A percentile compares a stretch with the other conserved stretches of the same genome.
These are phyloP conservation scores for Astraeus odoratus DNA, from an alignment of 768 basidiomycete species.

Conservation along the genomic window DNA sequence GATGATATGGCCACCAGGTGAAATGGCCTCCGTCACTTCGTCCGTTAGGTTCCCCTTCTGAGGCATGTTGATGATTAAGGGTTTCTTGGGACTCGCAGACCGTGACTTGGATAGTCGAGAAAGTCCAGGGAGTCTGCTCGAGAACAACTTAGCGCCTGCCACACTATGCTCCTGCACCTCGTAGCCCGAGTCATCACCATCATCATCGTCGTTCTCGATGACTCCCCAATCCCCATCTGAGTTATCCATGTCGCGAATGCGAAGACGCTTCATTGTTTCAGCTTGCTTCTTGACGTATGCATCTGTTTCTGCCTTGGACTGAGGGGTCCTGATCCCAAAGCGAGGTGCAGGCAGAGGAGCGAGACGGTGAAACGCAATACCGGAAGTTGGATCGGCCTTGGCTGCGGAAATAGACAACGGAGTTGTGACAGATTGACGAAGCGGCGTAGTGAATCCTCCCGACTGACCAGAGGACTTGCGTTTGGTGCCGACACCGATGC, in stretches of 20 bases:
- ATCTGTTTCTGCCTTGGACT: conserved; percentile 32
- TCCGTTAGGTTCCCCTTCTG: conserved; percentile 40
- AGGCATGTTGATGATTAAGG: conserved; percentile 15
- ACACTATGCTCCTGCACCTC: conserved; percentile 32
- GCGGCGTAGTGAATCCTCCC: conserved; percentile 50
- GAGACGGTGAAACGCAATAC: conserved; percentile 28
- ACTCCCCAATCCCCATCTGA: conserved; percentile 39
- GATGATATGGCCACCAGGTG: conserved; percentile 68
- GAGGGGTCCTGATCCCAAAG: conserved; percentile 24
- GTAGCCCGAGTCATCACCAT: conserved; percentile 49
- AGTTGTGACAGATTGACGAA: conserved; percentile 39
- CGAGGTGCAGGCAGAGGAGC: conserved; percentile 28
- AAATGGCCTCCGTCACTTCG: conserved; percentile 63
- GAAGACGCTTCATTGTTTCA: conserved; percentile 56
- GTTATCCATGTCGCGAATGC: conserved; percentile 48
- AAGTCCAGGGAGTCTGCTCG: conserved; percentile 15
- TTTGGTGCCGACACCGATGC: conserved; percentile 49
- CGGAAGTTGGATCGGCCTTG: conserved; percentile 27
- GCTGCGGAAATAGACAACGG: conserved; percentile 32
- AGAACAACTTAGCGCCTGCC: conserved; percentile 29
- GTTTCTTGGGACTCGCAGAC: conserved; percentile 24
- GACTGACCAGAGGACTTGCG: conserved; percentile 48
- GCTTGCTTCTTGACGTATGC: conserved; percentile 44
- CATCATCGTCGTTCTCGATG: conserved; percentile 42
- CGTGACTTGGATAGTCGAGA: conserved; percentile 24